A percentile compares a stretch with the other conserved stretches of the same genome.
Evolutionary conservation across 176 grass and related monocot genomes (phyloP).

Genomic region (Tillandsia leiboldiana): DNA sequence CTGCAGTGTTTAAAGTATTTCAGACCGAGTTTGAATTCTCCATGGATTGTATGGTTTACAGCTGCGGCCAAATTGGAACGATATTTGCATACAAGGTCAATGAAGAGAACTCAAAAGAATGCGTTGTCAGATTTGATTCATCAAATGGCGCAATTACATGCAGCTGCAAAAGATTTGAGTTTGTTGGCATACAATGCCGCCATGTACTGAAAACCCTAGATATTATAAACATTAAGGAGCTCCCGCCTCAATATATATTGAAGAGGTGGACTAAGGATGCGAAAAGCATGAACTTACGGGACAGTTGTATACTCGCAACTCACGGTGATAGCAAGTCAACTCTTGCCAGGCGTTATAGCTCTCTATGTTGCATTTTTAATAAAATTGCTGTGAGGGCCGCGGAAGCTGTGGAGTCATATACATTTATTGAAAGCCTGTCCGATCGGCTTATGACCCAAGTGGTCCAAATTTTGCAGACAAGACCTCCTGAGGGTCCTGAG

Average conservation of each 20-base stretch:
- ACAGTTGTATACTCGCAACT: constrained; percentile 26
- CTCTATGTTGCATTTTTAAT: constrained; percentile 54
- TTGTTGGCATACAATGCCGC: constrained; percentile 62
- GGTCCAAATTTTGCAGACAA: constrained; percentile 61
- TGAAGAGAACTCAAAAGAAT: constrained; percentile 58
- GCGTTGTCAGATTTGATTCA: constrained; percentile 56
- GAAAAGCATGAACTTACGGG: constrained; percentile 29
- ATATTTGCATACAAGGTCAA: constrained; percentile 61
- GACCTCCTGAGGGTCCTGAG: background rate
- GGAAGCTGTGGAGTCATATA: constrained; percentile 51
- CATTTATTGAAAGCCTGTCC: constrained; percentile 64
- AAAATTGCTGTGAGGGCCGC: constrained; percentile 73
- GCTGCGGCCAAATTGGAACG: constrained; percentile 38
- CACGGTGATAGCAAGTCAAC: constrained; percentile 22
- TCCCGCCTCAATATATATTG: constrained; percentile 76
- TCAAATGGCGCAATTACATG: constrained; percentile 60
- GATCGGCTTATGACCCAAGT: constrained; percentile 56
- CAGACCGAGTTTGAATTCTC: constrained; percentile 78
- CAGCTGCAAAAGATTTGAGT: constrained; percentile 77
- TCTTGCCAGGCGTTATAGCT: constrained; percentile 33
- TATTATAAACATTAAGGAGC: constrained; percentile 89
- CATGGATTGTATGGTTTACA: constrained; percentile 79
- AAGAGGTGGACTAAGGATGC: constrained; percentile 87
- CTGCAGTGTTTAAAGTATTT: constrained; percentile 74
- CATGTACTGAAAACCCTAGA: constrained; percentile 84